Evolutionary conservation across 805 yeast species (phyloP), one percentile per base, ranked within the genome.

Genomic region (Candida loeiensis): DNA sequence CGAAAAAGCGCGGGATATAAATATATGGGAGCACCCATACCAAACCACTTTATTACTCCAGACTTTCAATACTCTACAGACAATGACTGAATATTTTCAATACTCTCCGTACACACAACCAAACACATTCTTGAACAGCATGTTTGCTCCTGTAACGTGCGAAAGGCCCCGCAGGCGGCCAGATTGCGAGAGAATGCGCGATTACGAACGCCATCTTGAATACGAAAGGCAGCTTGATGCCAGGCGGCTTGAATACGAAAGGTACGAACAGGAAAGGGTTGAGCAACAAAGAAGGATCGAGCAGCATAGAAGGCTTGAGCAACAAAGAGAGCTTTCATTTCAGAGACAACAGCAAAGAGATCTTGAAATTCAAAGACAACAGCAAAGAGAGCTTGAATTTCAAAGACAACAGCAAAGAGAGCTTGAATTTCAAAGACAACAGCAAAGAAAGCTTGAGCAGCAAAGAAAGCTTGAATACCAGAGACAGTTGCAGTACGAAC

Each of bases 371-470:
- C n/a, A n/a, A n/a, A n/a, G n/a, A n/a, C n/a, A 40, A 14, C 22
- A 18, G 12, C 32, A 35, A 17, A 36, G 37, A 38, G 17, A 27
- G 27, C 6, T 25, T 24, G 42, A 31, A 32, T 18, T 24, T 8
- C 37, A 39, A 26, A 36, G 32, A 18, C 44, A 40, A 14, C 22
- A 18, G 12, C 32, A 35, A 17, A 36, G 37, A 38, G 17, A 27
- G 31, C 31, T 13, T 14, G 18, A 27, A 17, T 5, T 13, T 5
- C 17, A 27, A 26, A 12, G 31, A 16, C 37, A 31, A 22, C 12
- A 3, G n/a, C 25, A 22, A 15, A 38, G 41, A 32, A 14, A 32
- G 20, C 22, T 18, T 12, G 29, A 37, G 24, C 16, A 24, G 9
- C 21, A 30, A 13, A 12, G 31, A 14, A 19, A 18, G 15, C 37